Evolutionary conservation across 148 eudicot genomes (phyloP).

Genomic region (Nepenthes mirabilis): DNA sequence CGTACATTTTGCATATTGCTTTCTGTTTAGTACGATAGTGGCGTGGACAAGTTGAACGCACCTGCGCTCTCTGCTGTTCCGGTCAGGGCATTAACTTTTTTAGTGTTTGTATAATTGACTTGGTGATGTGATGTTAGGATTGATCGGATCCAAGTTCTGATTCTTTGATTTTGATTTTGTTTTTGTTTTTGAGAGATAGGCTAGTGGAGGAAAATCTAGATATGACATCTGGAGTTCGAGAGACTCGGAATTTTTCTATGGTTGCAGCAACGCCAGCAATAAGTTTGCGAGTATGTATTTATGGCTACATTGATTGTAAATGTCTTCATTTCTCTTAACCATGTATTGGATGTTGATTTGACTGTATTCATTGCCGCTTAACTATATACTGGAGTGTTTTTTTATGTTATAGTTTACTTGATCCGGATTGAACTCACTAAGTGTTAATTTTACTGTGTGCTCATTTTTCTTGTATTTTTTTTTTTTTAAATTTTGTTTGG

Average conservation of each 20-base stretch:
- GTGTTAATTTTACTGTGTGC: background rate
- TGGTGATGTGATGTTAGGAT: background rate
- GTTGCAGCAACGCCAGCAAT: conserved; percentile 66
- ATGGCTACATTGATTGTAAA: background rate
- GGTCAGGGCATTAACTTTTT: conserved; percentile 33
- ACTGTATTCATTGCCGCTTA: background rate
- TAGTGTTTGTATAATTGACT: background rate
- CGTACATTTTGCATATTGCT: background rate
- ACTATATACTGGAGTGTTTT: background rate
- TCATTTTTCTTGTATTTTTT: background rate
- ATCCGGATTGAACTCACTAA: no score
- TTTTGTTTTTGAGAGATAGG: conserved; percentile 24
- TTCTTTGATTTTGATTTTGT: conserved; percentile 1
- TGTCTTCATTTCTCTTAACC: background rate
- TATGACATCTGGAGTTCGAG: conserved; percentile 67
- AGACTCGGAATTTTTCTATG: conserved; percentile 53
- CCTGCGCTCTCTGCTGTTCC: conserved; percentile 36
- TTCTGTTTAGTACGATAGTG: conserved; percentile 17
- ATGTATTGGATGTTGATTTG: no score
- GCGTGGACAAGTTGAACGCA: conserved; percentile 14
- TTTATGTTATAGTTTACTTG: no score
- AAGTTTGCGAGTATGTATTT: conserved; percentile 50
- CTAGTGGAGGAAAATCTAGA: conserved; percentile 35
- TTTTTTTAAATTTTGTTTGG: background rate
- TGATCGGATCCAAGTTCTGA: conserved; percentile 32